A percentile compares a stretch with the other conserved stretches of the same genome.
Conservation (phyloP, 176 grass and related monocot species). For the Saccharum spontaneum region DNA sequence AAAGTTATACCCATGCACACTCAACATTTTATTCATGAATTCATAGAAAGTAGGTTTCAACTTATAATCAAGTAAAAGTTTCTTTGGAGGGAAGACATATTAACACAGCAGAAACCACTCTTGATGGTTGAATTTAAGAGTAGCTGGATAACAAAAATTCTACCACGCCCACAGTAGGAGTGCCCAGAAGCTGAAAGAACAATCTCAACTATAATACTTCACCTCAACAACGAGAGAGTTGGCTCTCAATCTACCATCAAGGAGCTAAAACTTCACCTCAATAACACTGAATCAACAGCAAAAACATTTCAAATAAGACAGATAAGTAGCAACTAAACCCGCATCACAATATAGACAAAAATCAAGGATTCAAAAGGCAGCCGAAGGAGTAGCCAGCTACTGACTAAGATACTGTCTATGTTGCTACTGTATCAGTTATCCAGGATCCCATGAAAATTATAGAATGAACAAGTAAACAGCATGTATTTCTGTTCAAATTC, state of each 20-base stretch:
- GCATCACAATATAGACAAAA: background rate
- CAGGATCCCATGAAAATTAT: constrained; percentile 22
- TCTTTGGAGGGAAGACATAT: background rate
- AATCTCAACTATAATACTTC: background rate
- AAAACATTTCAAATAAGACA: background rate
- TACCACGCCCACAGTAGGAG: background rate
- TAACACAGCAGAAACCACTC: background rate
- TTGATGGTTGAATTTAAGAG: background rate
- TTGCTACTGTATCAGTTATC: constrained; percentile 8
- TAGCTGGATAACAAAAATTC: background rate
- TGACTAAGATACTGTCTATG: background rate
- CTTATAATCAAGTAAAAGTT: background rate
- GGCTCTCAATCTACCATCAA: background rate
- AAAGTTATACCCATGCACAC: background rate
- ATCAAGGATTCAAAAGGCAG: background rate
- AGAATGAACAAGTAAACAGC: constrained; percentile 23
- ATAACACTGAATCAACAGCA: background rate
- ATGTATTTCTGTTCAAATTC: constrained; percentile 31
- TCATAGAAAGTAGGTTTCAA: background rate
- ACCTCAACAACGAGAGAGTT: background rate
- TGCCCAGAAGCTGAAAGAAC: background rate
- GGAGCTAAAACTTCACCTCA: background rate
- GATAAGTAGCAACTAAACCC: background rate
- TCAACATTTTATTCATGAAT: background rate
- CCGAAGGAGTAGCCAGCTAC: background rate